Percentiles rank a stretch among this genome's conserved stretches.
Conservation (phyloP, 768 basidiomycete genomes). For the Mycena galopus region DNA sequence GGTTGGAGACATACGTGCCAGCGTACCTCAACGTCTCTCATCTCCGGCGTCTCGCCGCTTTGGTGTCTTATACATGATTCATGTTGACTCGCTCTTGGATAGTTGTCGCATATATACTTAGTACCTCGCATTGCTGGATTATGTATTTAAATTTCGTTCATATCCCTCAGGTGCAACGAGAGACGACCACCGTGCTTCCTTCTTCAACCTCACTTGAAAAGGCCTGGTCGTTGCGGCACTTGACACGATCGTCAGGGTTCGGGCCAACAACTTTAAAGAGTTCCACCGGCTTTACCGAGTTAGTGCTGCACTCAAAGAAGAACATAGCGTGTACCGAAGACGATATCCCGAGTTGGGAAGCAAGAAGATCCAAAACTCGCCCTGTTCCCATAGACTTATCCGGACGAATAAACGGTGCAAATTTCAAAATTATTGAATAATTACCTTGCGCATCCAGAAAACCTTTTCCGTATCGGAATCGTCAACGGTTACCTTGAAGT, state of each 20-base stretch:
- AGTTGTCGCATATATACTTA: constrained; percentile 44
- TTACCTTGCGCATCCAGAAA: constrained; percentile 83
- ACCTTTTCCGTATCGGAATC: constrained; percentile 52
- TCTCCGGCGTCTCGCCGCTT: constrained; percentile 86
- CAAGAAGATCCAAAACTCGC: constrained; percentile 70
- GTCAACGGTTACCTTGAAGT: constrained; percentile 60
- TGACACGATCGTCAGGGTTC: constrained; percentile 41
- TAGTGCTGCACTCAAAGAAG: background rate
- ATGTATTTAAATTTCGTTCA: constrained; percentile 50
- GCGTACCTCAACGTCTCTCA: constrained; percentile 93
- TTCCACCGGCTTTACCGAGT: constrained; percentile 54
- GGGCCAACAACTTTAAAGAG: constrained; percentile 47
- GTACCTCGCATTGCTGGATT: constrained; percentile 59
- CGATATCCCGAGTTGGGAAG: constrained; percentile 50
- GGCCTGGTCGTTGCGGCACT: constrained; percentile 62
- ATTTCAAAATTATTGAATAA: constrained; percentile 1
- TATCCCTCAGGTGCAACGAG: constrained; percentile 19
- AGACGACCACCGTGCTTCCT: constrained; percentile 52
- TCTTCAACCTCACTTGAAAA: constrained; percentile 69
- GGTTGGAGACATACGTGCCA: constrained; percentile 96
- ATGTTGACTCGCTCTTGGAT: constrained; percentile 28
- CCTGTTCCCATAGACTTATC: constrained; percentile 68
- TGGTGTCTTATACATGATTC: constrained; percentile 77
- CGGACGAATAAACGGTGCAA: background rate
- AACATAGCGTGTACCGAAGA: constrained; percentile 41